phyloP scores from a whole-genome alignment of 805 yeast species.

The Zygotorulaspora florentina region DNA sequence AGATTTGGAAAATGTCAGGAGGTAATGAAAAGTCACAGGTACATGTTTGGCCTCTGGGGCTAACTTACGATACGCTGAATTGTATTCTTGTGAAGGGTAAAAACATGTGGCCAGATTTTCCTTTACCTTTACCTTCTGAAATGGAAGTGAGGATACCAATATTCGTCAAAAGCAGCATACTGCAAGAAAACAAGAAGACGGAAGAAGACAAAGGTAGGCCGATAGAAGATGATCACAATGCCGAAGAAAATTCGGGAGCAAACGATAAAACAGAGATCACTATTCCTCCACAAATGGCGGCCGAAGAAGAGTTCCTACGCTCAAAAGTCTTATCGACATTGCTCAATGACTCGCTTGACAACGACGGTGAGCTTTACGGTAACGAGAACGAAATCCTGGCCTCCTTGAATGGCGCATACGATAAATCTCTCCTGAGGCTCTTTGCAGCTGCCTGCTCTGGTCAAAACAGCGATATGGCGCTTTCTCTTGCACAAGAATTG shows the following conservation, averaged over 20 bases:
- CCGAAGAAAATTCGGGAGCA: conserved; percentile 15
- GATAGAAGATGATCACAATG: conserved; percentile 22
- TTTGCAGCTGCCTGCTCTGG: conserved; percentile 72
- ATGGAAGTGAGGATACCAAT: conserved; percentile 68
- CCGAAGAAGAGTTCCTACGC: conserved; percentile 64
- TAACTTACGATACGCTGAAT: conserved; percentile 62
- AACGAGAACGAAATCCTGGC: conserved; percentile 50
- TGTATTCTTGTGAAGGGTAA: conserved; percentile 73
- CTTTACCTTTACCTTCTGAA: conserved; percentile 80
- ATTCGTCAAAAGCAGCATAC: conserved; percentile 30
- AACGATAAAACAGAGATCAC: conserved; percentile 26
- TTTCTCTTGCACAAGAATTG: conserved; percentile 63
- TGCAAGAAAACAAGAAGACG: conserved; percentile 29
- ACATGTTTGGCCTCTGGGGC: conserved; percentile 84
- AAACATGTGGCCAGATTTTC: conserved; percentile 67
- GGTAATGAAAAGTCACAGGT: conserved; percentile 48
- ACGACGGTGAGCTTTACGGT: conserved; percentile 41
- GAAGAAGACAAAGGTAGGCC: conserved; percentile 27
- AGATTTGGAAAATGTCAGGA: conserved; percentile 47
- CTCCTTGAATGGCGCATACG: conserved; percentile 56
- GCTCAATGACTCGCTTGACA: conserved; percentile 52
- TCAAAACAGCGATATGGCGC: conserved; percentile 59
- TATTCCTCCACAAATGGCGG: conserved; percentile 33
- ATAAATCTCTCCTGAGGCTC: conserved; percentile 70
- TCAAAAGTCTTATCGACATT: conserved; percentile 58